Conservation (phyloP, 2,329 filamentous ascomycete genomes). For the Cordyceps javanica region DNA sequence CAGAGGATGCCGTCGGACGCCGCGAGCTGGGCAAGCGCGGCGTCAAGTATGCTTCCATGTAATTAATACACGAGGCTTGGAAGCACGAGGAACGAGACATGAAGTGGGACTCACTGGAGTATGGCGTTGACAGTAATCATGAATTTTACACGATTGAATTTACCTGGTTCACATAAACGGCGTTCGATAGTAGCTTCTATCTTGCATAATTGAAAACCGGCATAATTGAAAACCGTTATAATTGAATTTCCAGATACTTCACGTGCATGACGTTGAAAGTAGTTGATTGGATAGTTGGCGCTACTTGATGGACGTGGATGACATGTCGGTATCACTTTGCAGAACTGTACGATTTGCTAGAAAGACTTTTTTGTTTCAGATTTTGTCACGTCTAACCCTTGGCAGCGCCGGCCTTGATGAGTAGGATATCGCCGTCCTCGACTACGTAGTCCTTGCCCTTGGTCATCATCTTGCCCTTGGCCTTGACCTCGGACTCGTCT, state of each 20-base stretch:
- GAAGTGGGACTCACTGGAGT: background rate
- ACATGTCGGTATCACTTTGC: background rate
- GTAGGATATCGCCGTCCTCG: conserved; percentile 73
- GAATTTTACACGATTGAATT: background rate
- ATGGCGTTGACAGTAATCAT: background rate
- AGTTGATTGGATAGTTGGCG: no score
- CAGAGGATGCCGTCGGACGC: conserved; percentile 65
- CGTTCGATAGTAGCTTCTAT: no score
- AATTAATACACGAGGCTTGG: background rate
- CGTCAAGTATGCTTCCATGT: conserved; percentile 40
- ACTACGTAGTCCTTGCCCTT: conserved; percentile 98
- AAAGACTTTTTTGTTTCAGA: conserved; percentile 7
- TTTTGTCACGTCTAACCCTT: conserved; percentile 49
- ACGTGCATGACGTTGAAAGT: no score
- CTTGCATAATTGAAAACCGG: no score
- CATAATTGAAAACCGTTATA: no score
- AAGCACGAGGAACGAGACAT: background rate
- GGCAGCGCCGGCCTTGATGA: conserved; percentile 85
- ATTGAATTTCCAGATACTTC: background rate
- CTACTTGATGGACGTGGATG: no score
- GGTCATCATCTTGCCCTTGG: conserved; percentile 94
- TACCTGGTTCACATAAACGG: background rate
- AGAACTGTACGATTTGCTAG: background rate
- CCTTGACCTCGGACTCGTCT: conserved; percentile 81
- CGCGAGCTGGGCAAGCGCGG: conserved; percentile 66